phyloP scores from a whole-genome alignment of 768 basidiomycete species.

The Hygrocybe coccinea region DNA sequence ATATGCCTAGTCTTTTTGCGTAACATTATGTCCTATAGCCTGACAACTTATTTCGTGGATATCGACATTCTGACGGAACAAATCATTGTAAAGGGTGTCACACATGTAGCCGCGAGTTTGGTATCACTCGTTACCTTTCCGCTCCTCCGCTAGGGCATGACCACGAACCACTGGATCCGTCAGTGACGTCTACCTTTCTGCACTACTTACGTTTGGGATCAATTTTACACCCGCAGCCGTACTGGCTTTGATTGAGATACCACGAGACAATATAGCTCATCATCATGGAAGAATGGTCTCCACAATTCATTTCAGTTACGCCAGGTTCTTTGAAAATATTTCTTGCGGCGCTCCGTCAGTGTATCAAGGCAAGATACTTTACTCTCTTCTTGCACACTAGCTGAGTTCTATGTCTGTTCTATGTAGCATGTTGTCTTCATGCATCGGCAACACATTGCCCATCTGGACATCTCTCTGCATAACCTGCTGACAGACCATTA shows the following conservation, averaged over 20 bases:
- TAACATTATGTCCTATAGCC: slow-evolving; percentile 39
- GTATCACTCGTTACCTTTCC: slow-evolving; percentile 53
- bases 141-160: slow-evolving; percentile 48
- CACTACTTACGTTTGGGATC: background rate
- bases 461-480: slow-evolving; percentile 66
- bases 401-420: background rate
- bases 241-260: slow-evolving; percentile 54
- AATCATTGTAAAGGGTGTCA: slow-evolving; percentile 70
- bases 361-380: slow-evolving; percentile 52
- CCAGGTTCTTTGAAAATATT: slow-evolving; percentile 52
- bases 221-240: slow-evolving; percentile 44
- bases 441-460: slow-evolving; percentile 61
- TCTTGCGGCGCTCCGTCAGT: slow-evolving; percentile 55
- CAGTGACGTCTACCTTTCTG: slow-evolving; percentile 25
- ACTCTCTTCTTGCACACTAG: background rate
- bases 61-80: slow-evolving; percentile 44
- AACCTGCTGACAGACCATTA: slow-evolving; percentile 65
- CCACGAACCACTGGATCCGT: slow-evolving; percentile 76
- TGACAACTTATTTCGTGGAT: slow-evolving; percentile 69
- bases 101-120: slow-evolving; percentile 55
- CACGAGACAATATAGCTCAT: slow-evolving; percentile 55
- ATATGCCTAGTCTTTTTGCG: background rate
- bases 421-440: slow-evolving; percentile 63
- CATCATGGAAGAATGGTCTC: slow-evolving; percentile 79
- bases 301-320: slow-evolving; percentile 49